These are phyloP conservation scores for Colletotrichum godetiae DNA, from an alignment of 2,329 filamentous ascomycete genomes.

Conservation along the genomic window DNA sequence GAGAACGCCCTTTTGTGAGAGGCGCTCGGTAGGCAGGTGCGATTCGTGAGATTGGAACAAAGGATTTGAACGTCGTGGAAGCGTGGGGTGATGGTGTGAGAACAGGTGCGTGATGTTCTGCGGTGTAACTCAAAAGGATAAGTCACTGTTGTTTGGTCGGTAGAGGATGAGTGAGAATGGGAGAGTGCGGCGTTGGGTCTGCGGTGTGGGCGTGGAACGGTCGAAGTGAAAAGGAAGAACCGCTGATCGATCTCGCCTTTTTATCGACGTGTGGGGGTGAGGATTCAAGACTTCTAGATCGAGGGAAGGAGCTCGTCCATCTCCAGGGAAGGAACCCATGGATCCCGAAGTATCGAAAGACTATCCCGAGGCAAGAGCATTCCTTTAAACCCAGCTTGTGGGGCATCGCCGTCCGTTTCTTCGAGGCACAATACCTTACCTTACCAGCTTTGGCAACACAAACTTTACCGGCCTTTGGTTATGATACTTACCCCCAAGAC, in stretches of 20 bases:
- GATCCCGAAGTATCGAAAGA: background rate
- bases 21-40: background rate
- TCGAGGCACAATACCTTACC: background rate
- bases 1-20: background rate
- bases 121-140: background rate
- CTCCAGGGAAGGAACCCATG: background rate
- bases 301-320: too few species aligned
- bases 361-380: background rate
- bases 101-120: background rate
- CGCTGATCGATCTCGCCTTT: background rate
- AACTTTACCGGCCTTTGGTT: background rate
- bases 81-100: background rate
- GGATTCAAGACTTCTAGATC: background rate
- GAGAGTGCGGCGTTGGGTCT: background rate
- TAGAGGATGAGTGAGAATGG: background rate
- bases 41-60: constrained; percentile 6
- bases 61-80: background rate
- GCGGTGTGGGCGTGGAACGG: background rate
- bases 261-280: background rate
- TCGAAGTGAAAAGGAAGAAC: background rate
- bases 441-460: background rate
- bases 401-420: background rate
- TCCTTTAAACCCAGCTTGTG: background rate
- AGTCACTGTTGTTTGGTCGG: background rate
- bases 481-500: constrained; percentile 21